phyloP scores from a whole-genome alignment of 352 stramenopile genomes.

The Phytophthora vignae region DNA sequence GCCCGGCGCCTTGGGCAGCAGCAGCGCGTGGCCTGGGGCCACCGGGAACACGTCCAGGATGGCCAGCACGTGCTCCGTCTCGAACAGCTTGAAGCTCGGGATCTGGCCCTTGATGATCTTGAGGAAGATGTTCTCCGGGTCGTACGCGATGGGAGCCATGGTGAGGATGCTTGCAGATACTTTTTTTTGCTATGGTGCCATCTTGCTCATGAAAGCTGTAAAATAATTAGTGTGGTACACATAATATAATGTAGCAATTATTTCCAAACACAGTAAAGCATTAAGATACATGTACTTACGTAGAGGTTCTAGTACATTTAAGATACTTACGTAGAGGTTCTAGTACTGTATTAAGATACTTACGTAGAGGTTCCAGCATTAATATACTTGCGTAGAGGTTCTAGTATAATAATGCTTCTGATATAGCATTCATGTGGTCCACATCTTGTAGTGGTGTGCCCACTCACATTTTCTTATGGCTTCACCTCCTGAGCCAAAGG shows the following conservation, averaged over 20 bases:
- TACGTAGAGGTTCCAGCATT: too few relatives aligned
- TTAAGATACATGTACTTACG: too few relatives aligned
- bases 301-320: too few relatives aligned
- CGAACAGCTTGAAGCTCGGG: slow-evolving; percentile 86
- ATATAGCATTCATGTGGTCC: not conserved
- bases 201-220: not conserved
- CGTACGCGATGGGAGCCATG: slow-evolving; percentile 64
- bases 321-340: too few relatives aligned
- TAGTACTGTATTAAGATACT: too few relatives aligned
- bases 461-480: slow-evolving; percentile 21
- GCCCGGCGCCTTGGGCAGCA: slow-evolving; percentile 73
- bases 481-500: slow-evolving; percentile 22
- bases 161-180: not conserved
- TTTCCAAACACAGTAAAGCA: too few relatives aligned
- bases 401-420: too few relatives aligned
- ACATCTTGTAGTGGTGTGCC: not conserved
- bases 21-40: slow-evolving; percentile 68
- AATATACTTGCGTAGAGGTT: too few relatives aligned
- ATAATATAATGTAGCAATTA: too few relatives aligned
- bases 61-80: slow-evolving; percentile 86
- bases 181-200: not conserved
- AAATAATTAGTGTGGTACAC: not conserved
- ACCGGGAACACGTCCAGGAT: slow-evolving; percentile 85
- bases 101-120: slow-evolving; percentile 87
- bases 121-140: slow-evolving; percentile 80